Conservation (phyloP, 1,284 basidiomycete species). For the Ganoderma lucidum region DNA sequence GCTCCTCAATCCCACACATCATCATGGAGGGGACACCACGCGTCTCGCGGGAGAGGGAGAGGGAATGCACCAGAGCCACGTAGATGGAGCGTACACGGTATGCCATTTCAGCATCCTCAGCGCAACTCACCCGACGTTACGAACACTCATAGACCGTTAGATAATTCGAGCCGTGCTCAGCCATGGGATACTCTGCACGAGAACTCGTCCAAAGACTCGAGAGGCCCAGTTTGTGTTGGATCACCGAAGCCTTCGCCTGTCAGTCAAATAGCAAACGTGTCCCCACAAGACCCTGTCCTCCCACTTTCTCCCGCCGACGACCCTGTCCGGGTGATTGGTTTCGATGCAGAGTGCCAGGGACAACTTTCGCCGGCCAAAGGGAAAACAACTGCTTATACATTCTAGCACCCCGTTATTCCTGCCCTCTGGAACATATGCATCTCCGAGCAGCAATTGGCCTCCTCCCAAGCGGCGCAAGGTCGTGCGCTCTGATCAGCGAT, state of each 20-base stretch:
- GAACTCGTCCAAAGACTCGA: background rate
- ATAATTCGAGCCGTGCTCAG: background rate
- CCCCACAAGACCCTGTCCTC: background rate
- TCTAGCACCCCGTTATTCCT: background rate
- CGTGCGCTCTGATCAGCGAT: background rate
- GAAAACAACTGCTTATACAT: background rate
- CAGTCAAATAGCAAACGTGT: background rate
- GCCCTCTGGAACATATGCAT: background rate
- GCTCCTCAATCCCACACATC: constrained; percentile 14
- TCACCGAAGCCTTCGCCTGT: too few species aligned
- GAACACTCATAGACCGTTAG: background rate
- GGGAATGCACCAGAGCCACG: background rate
- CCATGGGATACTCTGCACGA: background rate
- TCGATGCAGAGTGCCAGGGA: constrained; percentile 11
- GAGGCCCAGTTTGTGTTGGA: background rate
- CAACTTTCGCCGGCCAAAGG: background rate
- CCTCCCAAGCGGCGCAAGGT: constrained; percentile 8
- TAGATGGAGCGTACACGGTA: background rate
- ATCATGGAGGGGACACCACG: background rate
- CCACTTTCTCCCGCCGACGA: background rate
- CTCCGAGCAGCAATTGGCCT: background rate
- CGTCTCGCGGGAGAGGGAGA: background rate
- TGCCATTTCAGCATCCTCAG: background rate
- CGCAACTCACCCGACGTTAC: background rate
- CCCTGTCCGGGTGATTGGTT: background rate